These are phyloP conservation scores for Thelonectria rubi DNA, from an alignment of 2,329 filamentous ascomycete genomes.

Conservation along the genomic window DNA sequence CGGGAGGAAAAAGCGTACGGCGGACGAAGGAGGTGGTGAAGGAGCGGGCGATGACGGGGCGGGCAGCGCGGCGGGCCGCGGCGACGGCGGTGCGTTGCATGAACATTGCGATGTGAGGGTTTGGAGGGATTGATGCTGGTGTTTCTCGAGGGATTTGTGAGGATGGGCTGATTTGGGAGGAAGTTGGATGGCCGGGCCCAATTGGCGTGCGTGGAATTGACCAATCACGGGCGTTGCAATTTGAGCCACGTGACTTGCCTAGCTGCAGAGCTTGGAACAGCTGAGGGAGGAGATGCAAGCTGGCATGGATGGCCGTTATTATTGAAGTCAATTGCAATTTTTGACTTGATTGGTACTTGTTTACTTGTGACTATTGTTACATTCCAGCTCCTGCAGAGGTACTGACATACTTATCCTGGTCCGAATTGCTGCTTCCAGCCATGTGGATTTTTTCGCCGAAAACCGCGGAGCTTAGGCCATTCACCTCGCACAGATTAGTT, in stretches of 20 bases:
- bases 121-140: slow-evolving; percentile 38
- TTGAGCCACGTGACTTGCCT: slow-evolving; percentile 45
- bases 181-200: slow-evolving; percentile 46
- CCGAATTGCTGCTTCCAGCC: background rate
- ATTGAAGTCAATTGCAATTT: no score
- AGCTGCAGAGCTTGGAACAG: slow-evolving; percentile 24
- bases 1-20: slow-evolving; percentile 57
- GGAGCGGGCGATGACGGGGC: slow-evolving; percentile 64
- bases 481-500: background rate
- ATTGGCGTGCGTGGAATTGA: slow-evolving; percentile 45
- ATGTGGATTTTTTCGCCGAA: slow-evolving; percentile 8
- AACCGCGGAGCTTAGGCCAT: slow-evolving; percentile 2
- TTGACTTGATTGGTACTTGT: background rate
- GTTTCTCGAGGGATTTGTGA: slow-evolving; percentile 57
- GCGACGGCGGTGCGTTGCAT: slow-evolving; percentile 70
- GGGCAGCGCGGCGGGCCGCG: slow-evolving; percentile 67
- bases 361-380: background rate
- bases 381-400: background rate
- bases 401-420: background rate
- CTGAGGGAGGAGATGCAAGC: background rate
- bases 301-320: slow-evolving; percentile 8
- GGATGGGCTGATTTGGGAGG: slow-evolving; percentile 56
- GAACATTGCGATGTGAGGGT: slow-evolving; percentile 58
- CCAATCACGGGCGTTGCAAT: slow-evolving; percentile 45
- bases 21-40: slow-evolving; percentile 69